These are phyloP conservation scores for Casaregolazyma suthepensis DNA, from an alignment of 1,139 yeast species.

Conservation along the genomic window DNA sequence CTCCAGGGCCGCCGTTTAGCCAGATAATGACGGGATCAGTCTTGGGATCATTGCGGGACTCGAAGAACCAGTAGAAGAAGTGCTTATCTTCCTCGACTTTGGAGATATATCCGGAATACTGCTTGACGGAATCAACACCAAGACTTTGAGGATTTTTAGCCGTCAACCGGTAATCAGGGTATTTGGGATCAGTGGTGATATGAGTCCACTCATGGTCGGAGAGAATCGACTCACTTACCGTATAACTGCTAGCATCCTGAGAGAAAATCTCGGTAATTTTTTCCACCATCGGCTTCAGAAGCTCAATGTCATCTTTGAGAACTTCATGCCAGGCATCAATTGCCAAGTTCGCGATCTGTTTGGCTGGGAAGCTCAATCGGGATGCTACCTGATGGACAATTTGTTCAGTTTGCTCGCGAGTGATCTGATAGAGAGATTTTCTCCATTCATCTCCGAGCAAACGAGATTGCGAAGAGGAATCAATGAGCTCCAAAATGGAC, in stretches of 20 bases:
- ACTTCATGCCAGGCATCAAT: conserved; percentile 27
- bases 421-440: background rate
- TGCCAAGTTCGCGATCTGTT: conserved; percentile 26
- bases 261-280: conserved; percentile 6
- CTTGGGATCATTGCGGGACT: conserved; percentile 80
- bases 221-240: background rate
- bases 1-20: conserved; percentile 92
- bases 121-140: conserved; percentile 36
- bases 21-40: conserved; percentile 82
- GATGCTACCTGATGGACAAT: conserved; percentile 18
- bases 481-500: background rate
- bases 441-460: background rate
- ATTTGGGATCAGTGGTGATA: conserved; percentile 24
- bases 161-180: conserved; percentile 31
- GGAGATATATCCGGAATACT: conserved; percentile 26
- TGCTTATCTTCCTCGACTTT: conserved; percentile 70
- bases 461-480: background rate
- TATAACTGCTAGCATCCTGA: background rate
- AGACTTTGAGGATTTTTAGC: conserved; percentile 28
- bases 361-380: conserved; percentile 23
- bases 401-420: background rate
- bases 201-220: conserved; percentile 22
- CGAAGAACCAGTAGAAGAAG: conserved; percentile 80
- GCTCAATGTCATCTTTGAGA: conserved; percentile 12
- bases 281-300: conserved; percentile 8